phyloP scores from a whole-genome alignment of 331 rosid genomes.

The Pyrus hybrid region DNA sequence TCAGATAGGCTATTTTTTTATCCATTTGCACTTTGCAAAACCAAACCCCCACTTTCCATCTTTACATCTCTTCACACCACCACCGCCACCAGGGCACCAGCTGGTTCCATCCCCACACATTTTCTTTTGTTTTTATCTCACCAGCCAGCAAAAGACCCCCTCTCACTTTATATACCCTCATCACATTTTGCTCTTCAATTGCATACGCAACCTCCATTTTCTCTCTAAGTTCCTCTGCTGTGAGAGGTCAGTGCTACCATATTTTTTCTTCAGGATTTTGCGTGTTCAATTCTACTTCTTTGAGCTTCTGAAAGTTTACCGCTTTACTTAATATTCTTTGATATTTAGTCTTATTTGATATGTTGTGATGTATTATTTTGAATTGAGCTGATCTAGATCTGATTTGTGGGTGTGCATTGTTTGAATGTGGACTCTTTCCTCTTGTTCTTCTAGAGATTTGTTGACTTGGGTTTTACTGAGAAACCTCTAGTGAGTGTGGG shows the following conservation, averaged over 20 bases:
- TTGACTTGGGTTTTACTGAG: slow-evolving; percentile 19
- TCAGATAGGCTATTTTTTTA: too few relatives aligned
- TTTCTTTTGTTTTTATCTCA: slow-evolving; percentile 6
- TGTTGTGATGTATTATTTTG: neutral
- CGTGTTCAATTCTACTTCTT: neutral
- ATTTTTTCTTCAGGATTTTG: neutral
- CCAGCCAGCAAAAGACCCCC: slow-evolving; percentile 18
- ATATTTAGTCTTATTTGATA: neutral
- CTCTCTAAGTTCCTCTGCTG: slow-evolving; percentile 57
- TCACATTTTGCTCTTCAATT: slow-evolving; percentile 11
- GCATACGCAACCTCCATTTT: slow-evolving; percentile 24
- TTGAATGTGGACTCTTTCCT: slow-evolving; percentile 15
- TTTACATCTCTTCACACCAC: slow-evolving; percentile 3
- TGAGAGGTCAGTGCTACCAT: slow-evolving; percentile 34
- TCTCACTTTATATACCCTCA: slow-evolving; percentile 28
- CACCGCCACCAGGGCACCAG: slow-evolving; percentile 18
- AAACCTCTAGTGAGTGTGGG: slow-evolving; percentile 4
- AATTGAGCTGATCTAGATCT: slow-evolving; percentile 45
- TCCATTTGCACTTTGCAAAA: neutral
- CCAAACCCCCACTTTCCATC: neutral
- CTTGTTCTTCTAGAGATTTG: slow-evolving; percentile 13
- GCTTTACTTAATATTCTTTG: neutral
- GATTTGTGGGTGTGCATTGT: slow-evolving; percentile 27
- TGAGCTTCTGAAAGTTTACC: neutral
- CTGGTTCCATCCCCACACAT: slow-evolving; percentile 18